Evolutionary conservation across 2,329 filamentous ascomycete genomes (phyloP).

Genomic region (Pseudogymnoascus sp.): DNA sequence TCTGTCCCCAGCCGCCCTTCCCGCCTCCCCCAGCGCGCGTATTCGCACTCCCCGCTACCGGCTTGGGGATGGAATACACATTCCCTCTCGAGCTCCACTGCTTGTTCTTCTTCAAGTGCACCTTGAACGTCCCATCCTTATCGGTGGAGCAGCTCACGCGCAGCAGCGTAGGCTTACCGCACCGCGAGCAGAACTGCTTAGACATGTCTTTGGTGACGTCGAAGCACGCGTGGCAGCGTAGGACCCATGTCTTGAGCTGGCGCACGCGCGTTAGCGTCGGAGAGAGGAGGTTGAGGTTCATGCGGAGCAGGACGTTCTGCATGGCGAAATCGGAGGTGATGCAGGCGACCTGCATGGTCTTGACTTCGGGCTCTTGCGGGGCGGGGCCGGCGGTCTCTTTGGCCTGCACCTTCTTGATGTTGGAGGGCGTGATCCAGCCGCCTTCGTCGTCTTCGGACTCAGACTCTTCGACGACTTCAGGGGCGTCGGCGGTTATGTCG

Average conservation of each 20-base stretch:
- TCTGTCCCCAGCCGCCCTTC: slow-evolving; percentile 77
- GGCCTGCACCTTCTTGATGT: slow-evolving; percentile 76
- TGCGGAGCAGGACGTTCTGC: slow-evolving; percentile 92
- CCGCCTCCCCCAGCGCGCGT: slow-evolving; percentile 69
- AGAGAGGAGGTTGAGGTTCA: slow-evolving; percentile 86
- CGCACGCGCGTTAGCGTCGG: slow-evolving; percentile 72
- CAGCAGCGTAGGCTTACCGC: slow-evolving; percentile 79
- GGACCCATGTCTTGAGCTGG: slow-evolving; percentile 77
- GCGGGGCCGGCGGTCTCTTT: slow-evolving; percentile 48
- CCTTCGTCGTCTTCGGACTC: slow-evolving; percentile 47
- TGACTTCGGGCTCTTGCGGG: slow-evolving; percentile 42
- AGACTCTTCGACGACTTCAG: slow-evolving; percentile 20
- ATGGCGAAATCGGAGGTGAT: slow-evolving; percentile 95
- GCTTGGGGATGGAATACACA: slow-evolving; percentile 87
- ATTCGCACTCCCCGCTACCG: slow-evolving; percentile 70
- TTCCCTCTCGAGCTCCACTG: slow-evolving; percentile 94
- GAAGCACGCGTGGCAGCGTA: slow-evolving; percentile 94
- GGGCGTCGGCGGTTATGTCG: slow-evolving; percentile 8
- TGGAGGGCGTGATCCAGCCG: slow-evolving; percentile 91
- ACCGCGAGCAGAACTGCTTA: slow-evolving; percentile 88
- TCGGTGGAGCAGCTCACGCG: slow-evolving; percentile 82
- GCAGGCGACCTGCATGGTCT: slow-evolving; percentile 76
- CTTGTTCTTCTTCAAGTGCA: slow-evolving; percentile 90
- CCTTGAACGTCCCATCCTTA: slow-evolving; percentile 67
- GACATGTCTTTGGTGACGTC: slow-evolving; percentile 71